A percentile compares a stretch with the other conserved stretches of the same genome.
These are phyloP conservation scores for Asclepias syriaca DNA, from an alignment of 257 asterid species.

Conservation along the genomic window DNA sequence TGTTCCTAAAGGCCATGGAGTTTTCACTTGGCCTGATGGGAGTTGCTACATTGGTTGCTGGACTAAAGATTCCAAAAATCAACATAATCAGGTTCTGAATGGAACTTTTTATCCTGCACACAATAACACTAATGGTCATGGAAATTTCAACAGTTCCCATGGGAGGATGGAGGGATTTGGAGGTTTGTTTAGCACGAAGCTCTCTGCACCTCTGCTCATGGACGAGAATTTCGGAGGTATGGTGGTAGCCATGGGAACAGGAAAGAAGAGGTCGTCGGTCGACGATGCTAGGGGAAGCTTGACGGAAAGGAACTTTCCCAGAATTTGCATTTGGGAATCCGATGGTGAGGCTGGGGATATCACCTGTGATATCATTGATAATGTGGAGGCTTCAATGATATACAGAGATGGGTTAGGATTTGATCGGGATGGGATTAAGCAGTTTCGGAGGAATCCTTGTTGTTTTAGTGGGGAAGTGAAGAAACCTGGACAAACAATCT, in stretches of 20 bases:
- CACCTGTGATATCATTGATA: constrained; percentile 90
- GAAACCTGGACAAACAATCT: constrained; percentile 83
- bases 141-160: constrained; percentile 13
- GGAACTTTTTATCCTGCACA: constrained; percentile 75
- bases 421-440: constrained; percentile 52
- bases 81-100: constrained; percentile 40
- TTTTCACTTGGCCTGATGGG: constrained; percentile 91
- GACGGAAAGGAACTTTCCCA: constrained; percentile 60
- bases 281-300: constrained; percentile 39
- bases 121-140: constrained; percentile 22
- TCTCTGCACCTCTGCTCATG: constrained; percentile 51
- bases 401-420: constrained; percentile 52
- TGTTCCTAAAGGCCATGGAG: constrained; percentile 74
- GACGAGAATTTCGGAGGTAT: constrained; percentile 31
- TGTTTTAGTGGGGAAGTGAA: constrained; percentile 60
- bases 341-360: constrained; percentile 97
- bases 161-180: constrained; percentile 27
- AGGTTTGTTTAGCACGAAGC: constrained; percentile 30
- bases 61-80: constrained; percentile 38
- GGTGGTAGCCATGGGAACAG: constrained; percentile 35
- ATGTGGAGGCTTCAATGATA: constrained; percentile 71
- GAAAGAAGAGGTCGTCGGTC: constrained; percentile 65
- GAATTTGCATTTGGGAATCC: constrained; percentile 95
- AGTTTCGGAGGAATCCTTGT: constrained; percentile 69
- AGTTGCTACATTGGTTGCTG: constrained; percentile 79